phyloP scores from a whole-genome alignment of 1,284 basidiomycete species.

The Boletus holoroseus region DNA sequence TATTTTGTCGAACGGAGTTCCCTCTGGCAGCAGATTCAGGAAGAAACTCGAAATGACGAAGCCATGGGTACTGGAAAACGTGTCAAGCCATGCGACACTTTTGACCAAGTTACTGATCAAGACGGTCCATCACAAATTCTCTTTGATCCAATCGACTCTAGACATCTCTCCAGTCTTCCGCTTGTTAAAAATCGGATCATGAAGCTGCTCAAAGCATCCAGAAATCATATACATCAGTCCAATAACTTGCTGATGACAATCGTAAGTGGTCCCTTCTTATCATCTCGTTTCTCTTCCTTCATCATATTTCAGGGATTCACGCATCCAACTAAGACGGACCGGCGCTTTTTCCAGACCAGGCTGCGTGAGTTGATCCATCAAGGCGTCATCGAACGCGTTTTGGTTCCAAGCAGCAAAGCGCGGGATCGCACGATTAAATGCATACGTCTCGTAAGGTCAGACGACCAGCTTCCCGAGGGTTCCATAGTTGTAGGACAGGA shows the following conservation, averaged over 20 bases:
- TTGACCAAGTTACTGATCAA: conserved; percentile 30
- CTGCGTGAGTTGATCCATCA: conserved; percentile 65
- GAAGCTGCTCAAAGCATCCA: conserved; percentile 62
- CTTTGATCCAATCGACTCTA: conserved; percentile 70
- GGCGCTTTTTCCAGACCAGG: conserved; percentile 70
- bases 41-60: conserved; percentile 46
- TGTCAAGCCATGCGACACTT: conserved; percentile 25
- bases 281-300: conserved; percentile 1
- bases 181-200: conserved; percentile 62
- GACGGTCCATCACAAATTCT: conserved; percentile 31
- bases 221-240: conserved; percentile 60
- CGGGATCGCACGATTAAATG: conserved; percentile 50
- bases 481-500: conserved; percentile 33
- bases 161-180: conserved; percentile 67
- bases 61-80: conserved; percentile 21
- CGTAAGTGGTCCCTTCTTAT: conserved; percentile 39
- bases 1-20: conserved; percentile 70
- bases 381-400: conserved; percentile 66
- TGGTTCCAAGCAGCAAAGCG: conserved; percentile 51
- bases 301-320: conserved; percentile 53
- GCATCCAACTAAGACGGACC: conserved; percentile 65
- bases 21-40: conserved; percentile 64
- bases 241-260: conserved; percentile 66
- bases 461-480: conserved; percentile 34
- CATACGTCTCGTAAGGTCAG: conserved; percentile 49